These are phyloP conservation scores for Xylaria telfairii DNA, from an alignment of 495 filamentous ascomycete genomes.

Conservation along the genomic window DNA sequence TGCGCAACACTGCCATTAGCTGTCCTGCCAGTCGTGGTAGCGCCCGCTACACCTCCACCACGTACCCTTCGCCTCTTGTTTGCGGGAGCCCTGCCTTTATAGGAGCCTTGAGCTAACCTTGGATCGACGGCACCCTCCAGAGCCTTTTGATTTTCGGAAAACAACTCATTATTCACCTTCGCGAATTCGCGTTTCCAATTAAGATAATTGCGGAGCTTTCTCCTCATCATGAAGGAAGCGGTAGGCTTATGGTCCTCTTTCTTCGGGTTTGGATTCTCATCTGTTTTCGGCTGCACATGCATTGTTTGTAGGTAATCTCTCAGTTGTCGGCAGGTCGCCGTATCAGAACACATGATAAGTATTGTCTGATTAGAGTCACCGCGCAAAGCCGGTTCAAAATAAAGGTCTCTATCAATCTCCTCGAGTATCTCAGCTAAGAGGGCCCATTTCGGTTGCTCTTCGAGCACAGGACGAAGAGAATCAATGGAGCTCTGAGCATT, in stretches of 20 bases:
- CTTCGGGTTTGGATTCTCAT: conserved; percentile 47
- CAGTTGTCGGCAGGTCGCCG: conserved; percentile 85
- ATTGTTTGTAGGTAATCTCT: conserved; percentile 91
- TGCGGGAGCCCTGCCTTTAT: conserved; percentile 64
- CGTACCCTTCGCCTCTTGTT: conserved; percentile 91
- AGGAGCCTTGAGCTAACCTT: conserved; percentile 45
- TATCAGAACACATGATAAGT: conserved; percentile 93
- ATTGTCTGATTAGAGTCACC: conserved; percentile 91
- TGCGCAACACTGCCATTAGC: conserved; percentile 57
- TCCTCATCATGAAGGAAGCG: conserved; percentile 85
- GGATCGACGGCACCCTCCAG: conserved; percentile 65
- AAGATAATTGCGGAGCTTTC: conserved; percentile 85
- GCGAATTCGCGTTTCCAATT: conserved; percentile 91
- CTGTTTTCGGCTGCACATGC: conserved; percentile 69
- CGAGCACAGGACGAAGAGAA: conserved; percentile 83
- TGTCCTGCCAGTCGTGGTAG: conserved; percentile 54
- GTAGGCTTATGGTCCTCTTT: conserved; percentile 66
- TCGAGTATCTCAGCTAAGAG: conserved; percentile 84
- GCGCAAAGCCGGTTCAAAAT: conserved; percentile 74
- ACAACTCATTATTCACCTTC: conserved; percentile 76
- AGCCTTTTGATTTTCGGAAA: conserved; percentile 79
- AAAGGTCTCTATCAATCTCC: conserved; percentile 91
- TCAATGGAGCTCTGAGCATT: conserved; percentile 57
- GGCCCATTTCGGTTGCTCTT: conserved; percentile 94
- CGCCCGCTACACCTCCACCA: conserved; percentile 69